phyloP scores from a whole-genome alignment of 2,329 filamentous ascomycete genomes.

The Fusarium sp. region DNA sequence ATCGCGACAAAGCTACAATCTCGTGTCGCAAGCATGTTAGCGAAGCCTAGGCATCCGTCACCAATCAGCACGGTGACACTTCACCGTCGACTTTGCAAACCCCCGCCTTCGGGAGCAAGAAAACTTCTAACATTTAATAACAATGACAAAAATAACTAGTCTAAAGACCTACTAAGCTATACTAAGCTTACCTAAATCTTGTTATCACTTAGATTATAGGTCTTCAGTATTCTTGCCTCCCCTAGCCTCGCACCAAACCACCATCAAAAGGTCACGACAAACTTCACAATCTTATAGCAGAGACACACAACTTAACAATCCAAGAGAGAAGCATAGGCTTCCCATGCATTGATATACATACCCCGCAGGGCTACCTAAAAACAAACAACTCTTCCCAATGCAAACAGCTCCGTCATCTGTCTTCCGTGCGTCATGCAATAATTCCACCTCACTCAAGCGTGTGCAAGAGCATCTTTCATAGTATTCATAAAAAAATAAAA shows the following conservation, averaged over 20 bases:
- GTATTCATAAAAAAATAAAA: slow-evolving; percentile 6
- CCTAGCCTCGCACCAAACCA: background rate
- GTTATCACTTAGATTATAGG: no score
- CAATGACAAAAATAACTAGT: no score
- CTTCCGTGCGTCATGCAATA: slow-evolving; percentile 37
- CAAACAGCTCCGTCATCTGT: slow-evolving; percentile 37
- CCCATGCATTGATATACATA: slow-evolving; percentile 10
- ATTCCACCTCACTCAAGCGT: slow-evolving; percentile 14
- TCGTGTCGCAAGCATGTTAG: background rate
- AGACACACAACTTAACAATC: background rate
- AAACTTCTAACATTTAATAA: no score
- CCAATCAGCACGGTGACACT: background rate
- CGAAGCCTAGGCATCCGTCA: background rate
- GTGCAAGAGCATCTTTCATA: slow-evolving; percentile 28
- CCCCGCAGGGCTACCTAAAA: background rate
- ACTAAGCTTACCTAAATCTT: no score
- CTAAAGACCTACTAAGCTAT: no score
- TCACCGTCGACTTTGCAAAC: background rate
- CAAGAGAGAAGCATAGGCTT: background rate
- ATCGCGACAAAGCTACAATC: background rate
- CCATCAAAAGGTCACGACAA: background rate
- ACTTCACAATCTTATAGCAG: background rate
- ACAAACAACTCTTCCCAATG: slow-evolving; percentile 13
- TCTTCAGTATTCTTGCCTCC: no score
- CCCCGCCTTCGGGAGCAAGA: background rate